Conservation (phyloP, 2,329 filamentous ascomycete genomes). For the Penicillium psychrosexuale region DNA sequence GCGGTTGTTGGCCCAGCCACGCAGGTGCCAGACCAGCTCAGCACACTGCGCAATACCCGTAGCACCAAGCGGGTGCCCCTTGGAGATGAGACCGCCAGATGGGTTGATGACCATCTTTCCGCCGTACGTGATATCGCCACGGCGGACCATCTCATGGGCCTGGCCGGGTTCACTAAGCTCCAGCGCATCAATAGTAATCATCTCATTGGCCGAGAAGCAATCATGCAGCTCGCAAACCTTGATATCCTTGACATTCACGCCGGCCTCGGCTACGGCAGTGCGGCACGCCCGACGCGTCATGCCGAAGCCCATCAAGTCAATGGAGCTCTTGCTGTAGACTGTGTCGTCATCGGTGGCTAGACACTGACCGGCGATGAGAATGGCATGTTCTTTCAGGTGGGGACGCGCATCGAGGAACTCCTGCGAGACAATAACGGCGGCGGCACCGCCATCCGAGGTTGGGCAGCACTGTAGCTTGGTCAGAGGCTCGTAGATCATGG, state of each 20-base stretch:
- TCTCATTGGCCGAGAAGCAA: constrained; percentile 94
- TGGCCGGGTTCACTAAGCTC: constrained; percentile 75
- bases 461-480: constrained; percentile 99
- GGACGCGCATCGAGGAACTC: constrained; percentile 81
- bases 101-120: constrained; percentile 81
- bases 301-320: constrained; percentile 84
- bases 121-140: constrained; percentile 88
- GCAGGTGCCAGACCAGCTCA: constrained; percentile 90
- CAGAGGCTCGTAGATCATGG: constrained; percentile 79
- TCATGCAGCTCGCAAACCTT: constrained; percentile 92
- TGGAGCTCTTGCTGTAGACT: constrained; percentile 74
- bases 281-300: constrained; percentile 73
- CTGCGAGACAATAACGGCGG: constrained; percentile 84
- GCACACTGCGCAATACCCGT: constrained; percentile 95
- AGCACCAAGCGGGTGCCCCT: constrained; percentile 90
- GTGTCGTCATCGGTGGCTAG: constrained; percentile 78
- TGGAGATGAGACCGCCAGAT: constrained; percentile 89
- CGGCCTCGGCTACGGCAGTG: constrained; percentile 67
- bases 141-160: constrained; percentile 85
- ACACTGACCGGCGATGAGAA: constrained; percentile 83
- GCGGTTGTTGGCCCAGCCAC: constrained; percentile 94
- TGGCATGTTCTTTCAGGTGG: constrained; percentile 75
- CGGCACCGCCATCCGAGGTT: constrained; percentile 87
- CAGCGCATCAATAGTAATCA: constrained; percentile 83
- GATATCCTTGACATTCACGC: constrained; percentile 64